Evolutionary conservation across 306 rosid species (phyloP).

Genomic region (Boehmeria nivea): DNA sequence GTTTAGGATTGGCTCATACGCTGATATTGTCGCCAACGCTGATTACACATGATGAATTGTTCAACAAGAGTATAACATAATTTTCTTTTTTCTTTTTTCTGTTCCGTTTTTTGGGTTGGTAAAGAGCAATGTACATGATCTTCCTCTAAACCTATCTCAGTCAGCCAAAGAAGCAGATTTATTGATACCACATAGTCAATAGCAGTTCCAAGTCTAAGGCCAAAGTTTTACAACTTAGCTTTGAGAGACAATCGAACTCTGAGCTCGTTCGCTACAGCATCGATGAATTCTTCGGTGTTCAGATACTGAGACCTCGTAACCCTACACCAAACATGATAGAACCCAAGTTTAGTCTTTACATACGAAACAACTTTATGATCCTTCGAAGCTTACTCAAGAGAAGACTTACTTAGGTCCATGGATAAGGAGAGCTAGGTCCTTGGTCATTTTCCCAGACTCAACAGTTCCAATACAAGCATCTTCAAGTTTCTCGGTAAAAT

Average conservation of each 20-base stretch:
- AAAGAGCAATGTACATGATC: too few species aligned
- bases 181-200: too few species aligned
- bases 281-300: constrained; percentile 80
- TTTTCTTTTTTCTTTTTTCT: too few species aligned
- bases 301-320: constrained; percentile 59
- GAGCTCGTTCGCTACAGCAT: constrained; percentile 70
- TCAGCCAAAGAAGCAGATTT: too few species aligned
- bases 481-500: constrained; percentile 68
- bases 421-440: constrained; percentile 82
- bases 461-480: constrained; percentile 72
- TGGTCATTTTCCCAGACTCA: constrained; percentile 93
- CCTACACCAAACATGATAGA: constrained; percentile 33
- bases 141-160: too few species aligned
- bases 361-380: background rate
- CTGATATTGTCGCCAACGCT: too few species aligned
- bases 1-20: too few species aligned
- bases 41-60: too few species aligned
- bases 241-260: constrained; percentile 41
- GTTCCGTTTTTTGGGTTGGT: too few species aligned
- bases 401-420: constrained; percentile 75
- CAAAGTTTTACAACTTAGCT: constrained; percentile 29
- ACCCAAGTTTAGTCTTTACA: background rate
- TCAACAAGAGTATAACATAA: too few species aligned
- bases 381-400: background rate
- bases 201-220: too few species aligned